phyloP scores from a whole-genome alignment of 139 green algal species.

The Chloropicon primus region DNA sequence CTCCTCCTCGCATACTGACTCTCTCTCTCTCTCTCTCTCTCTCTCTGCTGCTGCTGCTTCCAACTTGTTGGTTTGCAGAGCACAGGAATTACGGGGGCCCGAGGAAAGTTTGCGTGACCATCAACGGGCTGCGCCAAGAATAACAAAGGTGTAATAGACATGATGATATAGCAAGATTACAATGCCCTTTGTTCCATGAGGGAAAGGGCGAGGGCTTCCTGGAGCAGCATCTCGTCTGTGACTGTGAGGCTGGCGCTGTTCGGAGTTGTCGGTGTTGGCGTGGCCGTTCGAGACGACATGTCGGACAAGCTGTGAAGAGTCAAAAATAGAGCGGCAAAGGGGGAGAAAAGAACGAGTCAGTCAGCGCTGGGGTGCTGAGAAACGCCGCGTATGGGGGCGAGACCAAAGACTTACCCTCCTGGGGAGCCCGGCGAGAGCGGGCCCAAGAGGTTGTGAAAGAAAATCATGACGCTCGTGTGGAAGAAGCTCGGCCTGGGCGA shows the following conservation, averaged over 20 bases:
- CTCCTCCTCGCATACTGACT: too few relatives aligned
- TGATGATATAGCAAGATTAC: too few relatives aligned
- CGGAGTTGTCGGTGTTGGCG: background rate
- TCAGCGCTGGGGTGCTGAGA: too few relatives aligned
- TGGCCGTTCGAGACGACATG: background rate
- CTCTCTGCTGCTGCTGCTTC: background rate
- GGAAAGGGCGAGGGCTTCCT: background rate
- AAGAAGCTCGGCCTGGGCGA: slow-evolving; percentile 62
- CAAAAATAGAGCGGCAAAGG: too few relatives aligned
- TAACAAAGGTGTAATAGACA: background rate
- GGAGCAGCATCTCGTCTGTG: background rate
- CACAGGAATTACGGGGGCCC: slow-evolving; percentile 42
- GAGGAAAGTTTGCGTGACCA: slow-evolving; percentile 44
- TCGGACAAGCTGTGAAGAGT: too few relatives aligned
- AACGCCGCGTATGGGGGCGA: too few relatives aligned
- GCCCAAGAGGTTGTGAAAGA: slow-evolving; percentile 65
- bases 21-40: background rate
- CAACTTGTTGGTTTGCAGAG: slow-evolving; percentile 6
- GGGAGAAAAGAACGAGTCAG: too few relatives aligned
- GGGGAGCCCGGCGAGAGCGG: background rate
- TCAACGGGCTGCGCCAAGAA: slow-evolving; percentile 35
- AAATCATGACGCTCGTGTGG: slow-evolving; percentile 63
- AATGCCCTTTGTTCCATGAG: too few relatives aligned
- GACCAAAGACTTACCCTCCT: too few relatives aligned
- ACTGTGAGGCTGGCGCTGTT: too few relatives aligned